Percentiles rank a stretch among this genome's conserved stretches.
phyloP scores from a whole-genome alignment of 805 yeast genomes.

The Phaffomyces opuntiae region DNA sequence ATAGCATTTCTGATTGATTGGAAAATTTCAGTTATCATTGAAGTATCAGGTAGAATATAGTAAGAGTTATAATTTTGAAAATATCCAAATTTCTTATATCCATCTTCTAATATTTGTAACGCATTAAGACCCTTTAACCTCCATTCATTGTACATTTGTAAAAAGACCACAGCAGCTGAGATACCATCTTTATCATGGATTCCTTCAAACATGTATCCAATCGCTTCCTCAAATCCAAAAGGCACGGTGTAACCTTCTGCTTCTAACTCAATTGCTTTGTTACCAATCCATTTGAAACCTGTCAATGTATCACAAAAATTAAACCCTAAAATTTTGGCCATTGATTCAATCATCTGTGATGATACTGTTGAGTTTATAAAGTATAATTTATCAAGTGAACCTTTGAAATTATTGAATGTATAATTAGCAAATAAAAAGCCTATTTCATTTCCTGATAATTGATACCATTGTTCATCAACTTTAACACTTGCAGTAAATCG shows the following conservation, averaged over 20 bases:
- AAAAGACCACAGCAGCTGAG: constrained; percentile 67
- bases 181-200: constrained; percentile 94
- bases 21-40: constrained; percentile 49
- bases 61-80: constrained; percentile 85
- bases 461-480: constrained; percentile 51
- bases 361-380: constrained; percentile 88
- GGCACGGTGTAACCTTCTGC: constrained; percentile 62
- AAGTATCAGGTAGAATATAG: constrained; percentile 54
- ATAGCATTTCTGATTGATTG: constrained; percentile 35
- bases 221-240: constrained; percentile 92
- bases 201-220: constrained; percentile 83
- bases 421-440: constrained; percentile 79
- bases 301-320: constrained; percentile 77
- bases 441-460: constrained; percentile 85
- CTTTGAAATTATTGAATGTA: constrained; percentile 26
- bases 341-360: constrained; percentile 65
- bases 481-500: constrained; percentile 78
- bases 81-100: constrained; percentile 65
- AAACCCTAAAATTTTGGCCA: constrained; percentile 60
- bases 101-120: constrained; percentile 44
- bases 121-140: constrained; percentile 31
- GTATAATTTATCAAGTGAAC: constrained; percentile 34
- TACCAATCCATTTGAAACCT: constrained; percentile 98
- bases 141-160: constrained; percentile 62
- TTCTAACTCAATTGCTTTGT: constrained; percentile 70